Evolutionary conservation across 371 early-diverging fungal species (phyloP).

Genomic region (Saksenaea oblongispora): DNA sequence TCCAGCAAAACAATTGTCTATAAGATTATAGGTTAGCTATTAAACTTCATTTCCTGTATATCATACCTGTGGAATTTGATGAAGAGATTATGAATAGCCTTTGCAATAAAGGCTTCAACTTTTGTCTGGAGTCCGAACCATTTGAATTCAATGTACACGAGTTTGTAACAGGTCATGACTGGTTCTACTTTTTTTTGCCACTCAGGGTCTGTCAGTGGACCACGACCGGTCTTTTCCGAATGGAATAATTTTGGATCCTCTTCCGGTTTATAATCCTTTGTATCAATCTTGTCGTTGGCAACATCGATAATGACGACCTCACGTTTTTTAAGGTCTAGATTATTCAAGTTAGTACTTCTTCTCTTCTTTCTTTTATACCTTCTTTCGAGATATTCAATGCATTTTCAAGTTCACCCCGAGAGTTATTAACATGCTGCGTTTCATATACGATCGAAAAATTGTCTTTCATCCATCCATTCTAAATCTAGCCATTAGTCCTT

Average conservation of each 20-base stretch:
- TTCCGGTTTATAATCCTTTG: slow-evolving; percentile 57
- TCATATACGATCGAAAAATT: slow-evolving; percentile 65
- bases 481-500: neutral
- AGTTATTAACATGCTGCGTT: slow-evolving; percentile 59
- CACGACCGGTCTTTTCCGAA: slow-evolving; percentile 69
- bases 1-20: slow-evolving; percentile 71
- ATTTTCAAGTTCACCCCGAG: slow-evolving; percentile 66
- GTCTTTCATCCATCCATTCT: slow-evolving; percentile 63
- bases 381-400: slow-evolving; percentile 47
- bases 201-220: slow-evolving; percentile 52
- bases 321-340: slow-evolving; percentile 53
- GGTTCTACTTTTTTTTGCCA: slow-evolving; percentile 58
- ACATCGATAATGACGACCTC: slow-evolving; percentile 63
- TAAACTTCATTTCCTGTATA: neutral
- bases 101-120: slow-evolving; percentile 58
- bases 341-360: neutral
- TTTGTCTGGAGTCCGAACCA: slow-evolving; percentile 68
- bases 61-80: slow-evolving; percentile 33
- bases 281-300: slow-evolving; percentile 55
- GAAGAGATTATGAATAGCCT: slow-evolving; percentile 29
- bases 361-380: neutral
- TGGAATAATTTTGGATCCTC: slow-evolving; percentile 65
- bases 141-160: slow-evolving; percentile 71
- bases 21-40: slow-evolving; percentile 40
- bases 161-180: slow-evolving; percentile 77